Base-by-base conservation (phyloP, 208 protist species). In the Leishmania mexicana region DNA sequence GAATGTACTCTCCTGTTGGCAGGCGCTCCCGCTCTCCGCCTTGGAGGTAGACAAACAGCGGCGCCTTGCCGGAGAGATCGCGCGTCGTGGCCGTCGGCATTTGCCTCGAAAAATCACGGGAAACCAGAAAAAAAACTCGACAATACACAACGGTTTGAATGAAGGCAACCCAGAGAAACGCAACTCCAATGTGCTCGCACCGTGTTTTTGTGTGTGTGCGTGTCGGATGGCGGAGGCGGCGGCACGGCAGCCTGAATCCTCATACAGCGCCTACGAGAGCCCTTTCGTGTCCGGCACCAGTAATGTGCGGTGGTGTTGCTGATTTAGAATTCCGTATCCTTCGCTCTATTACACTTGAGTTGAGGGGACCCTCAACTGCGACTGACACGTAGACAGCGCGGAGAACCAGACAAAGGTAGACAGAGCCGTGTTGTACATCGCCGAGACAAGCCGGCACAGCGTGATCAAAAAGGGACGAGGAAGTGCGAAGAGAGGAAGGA, bases 1-100 rank as follows among this genome's bases (percentile, higher is more conserved):
- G 90, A 31, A 97, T 84, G 82, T 97, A 97, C 28, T 95, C 88
- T 0, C 73, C 73, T 0, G 86, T 75, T 11, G 94, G 94, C 54
- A 97, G 75, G 11, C 64, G 35, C 40, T 90, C 87, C 65, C 81
- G 83, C 51, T 87, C 79, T 21, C 87, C 85, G 21, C 78, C 80
- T 35, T 42, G n/a, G 7, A 94, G 86, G 58, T 79, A 87, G 19
- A 83, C 79, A 21, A 76, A 85, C 53, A 88, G 75, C 42, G 85
- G 85, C 47, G 83, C 78, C 79, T 83, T 88, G 24, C 85, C 85
- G 11, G 85, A 85, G 40, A 88, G 81, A 71, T 88, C 85, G 38
- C 85, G 75, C 47, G 79, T 49, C 2, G 65, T 24, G 35, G 81
- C 70, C 0, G 79, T 73, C 11, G 81, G 81, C 81, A 85, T 85